Percentiles rank a stretch among this genome's conserved stretches.
These are phyloP conservation scores for Nannochloropsis granulata DNA, from an alignment of 108 stramenopile species.

Conservation along the genomic window DNA sequence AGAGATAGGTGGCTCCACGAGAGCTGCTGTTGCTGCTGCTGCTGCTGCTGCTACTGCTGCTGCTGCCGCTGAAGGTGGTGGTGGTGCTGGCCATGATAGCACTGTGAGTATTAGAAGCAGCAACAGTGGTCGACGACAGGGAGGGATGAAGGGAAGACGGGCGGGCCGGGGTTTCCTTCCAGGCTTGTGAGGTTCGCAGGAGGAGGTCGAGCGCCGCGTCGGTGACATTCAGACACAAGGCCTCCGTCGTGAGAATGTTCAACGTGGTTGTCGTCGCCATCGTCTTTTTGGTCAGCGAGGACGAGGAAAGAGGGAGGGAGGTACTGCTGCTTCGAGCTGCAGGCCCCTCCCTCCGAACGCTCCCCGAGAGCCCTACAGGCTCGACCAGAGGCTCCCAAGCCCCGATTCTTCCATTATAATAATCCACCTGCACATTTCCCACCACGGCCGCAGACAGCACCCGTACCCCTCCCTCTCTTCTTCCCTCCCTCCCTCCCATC, in stretches of 20 bases:
- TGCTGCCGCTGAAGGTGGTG: no score
- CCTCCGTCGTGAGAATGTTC: not conserved
- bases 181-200: not conserved
- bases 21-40: not conserved
- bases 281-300: no score
- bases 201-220: not conserved
- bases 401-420: constrained; percentile 13
- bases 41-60: no score
- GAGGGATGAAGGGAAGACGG: not conserved
- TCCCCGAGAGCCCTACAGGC: not conserved
- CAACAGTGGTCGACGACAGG: not conserved
- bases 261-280: not conserved
- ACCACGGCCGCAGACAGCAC: not conserved
- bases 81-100: no score
- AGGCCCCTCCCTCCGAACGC: not conserved
- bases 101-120: no score
- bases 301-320: not conserved
- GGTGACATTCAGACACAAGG: not conserved
- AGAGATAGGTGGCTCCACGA: not conserved
- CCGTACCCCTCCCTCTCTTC: not conserved
- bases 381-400: constrained; percentile 30
- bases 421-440: constrained; percentile 3
- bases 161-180: not conserved
- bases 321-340: not conserved
- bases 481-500: not conserved